phyloP scores from a whole-genome alignment of 352 stramenopile genomes.

The Pythium utonaiense region DNA sequence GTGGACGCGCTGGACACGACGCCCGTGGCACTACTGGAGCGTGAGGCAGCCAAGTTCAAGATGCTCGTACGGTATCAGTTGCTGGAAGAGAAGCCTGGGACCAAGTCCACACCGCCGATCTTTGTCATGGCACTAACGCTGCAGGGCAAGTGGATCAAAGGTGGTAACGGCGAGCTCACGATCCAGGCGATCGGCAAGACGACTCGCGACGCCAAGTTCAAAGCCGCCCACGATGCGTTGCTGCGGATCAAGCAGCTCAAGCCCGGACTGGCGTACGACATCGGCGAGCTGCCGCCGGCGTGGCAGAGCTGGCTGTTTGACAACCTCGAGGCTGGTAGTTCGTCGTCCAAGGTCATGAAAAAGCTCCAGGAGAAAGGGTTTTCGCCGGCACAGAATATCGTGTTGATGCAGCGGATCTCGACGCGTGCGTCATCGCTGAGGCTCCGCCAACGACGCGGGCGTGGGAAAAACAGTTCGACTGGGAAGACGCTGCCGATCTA shows the following conservation, averaged over 20 bases:
- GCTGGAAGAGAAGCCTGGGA: constrained; percentile 42
- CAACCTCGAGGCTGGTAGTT: constrained; percentile 54
- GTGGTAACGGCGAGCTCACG: constrained; percentile 26
- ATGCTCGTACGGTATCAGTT: constrained; percentile 47
- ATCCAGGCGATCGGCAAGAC: constrained; percentile 46
- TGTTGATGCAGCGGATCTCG: constrained; percentile 66
- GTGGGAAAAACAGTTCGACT: constrained; percentile 17
- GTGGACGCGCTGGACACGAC: constrained; percentile 58
- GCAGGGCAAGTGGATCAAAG: constrained; percentile 46
- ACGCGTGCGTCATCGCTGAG: constrained; percentile 42
- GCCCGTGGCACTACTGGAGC: constrained; percentile 53
- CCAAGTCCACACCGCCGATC: constrained; percentile 26
- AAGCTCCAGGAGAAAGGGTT: constrained; percentile 63
- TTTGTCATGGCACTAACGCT: constrained; percentile 54
- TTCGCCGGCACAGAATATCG: constrained; percentile 38
- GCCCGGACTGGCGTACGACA: constrained; percentile 50
- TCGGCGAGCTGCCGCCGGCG: constrained; percentile 41
- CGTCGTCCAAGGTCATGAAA: constrained; percentile 45
- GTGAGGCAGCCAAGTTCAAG: constrained; percentile 59
- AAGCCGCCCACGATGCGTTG: constrained; percentile 51
- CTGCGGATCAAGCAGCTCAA: constrained; percentile 55
- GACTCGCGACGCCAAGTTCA: constrained; percentile 73
- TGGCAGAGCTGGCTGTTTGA: constrained; percentile 61
- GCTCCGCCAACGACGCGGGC: constrained; percentile 41
- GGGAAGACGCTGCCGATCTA: constrained; percentile 30